Conservation (phyloP, 1,139 yeast genomes). For the Candida sanyaensis region DNA sequence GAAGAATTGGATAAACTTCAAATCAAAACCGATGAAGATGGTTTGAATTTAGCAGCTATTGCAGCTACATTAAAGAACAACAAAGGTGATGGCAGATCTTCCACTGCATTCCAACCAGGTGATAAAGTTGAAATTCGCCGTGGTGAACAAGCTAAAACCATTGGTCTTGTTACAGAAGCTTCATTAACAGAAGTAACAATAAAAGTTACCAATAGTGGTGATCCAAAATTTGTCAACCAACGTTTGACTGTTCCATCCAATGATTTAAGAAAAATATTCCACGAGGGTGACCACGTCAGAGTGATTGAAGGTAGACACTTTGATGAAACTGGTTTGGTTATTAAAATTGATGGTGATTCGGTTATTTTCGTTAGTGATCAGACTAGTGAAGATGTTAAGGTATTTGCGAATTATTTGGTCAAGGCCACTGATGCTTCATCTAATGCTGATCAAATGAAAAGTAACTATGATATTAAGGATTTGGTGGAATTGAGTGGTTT, state of each 20-base stretch:
- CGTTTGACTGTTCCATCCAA: constrained; percentile 69
- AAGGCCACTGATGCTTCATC: constrained; percentile 74
- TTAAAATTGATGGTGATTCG: constrained; percentile 76
- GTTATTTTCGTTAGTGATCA: constrained; percentile 90
- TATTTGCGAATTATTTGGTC: constrained; percentile 84
- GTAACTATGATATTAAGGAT: constrained; percentile 84
- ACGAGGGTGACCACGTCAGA: constrained; percentile 93
- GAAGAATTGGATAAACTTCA: constrained; percentile 88
- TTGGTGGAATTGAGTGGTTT: constrained; percentile 86
- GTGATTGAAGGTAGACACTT: constrained; percentile 88
- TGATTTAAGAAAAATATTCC: constrained; percentile 81
- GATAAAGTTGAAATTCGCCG: constrained; percentile 88
- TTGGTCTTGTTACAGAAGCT: constrained; percentile 75
- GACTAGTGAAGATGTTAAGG: constrained; percentile 83
- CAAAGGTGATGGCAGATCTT: constrained; percentile 25
- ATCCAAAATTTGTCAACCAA: constrained; percentile 49
- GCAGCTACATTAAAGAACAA: constrained; percentile 76
- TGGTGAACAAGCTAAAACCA: constrained; percentile 92
- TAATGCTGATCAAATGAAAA: constrained; percentile 41
- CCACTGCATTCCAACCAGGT: constrained; percentile 79
- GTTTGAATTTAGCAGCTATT: constrained; percentile 80
- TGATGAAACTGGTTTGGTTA: constrained; percentile 94
- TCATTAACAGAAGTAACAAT: constrained; percentile 65
- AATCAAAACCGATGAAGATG: constrained; percentile 64
- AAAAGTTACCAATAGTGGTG: constrained; percentile 54